A percentile compares a stretch with the other conserved stretches of the same genome.
Conservation (phyloP, 495 filamentous ascomycete species). For the Glarea lozoyensis region DNA sequence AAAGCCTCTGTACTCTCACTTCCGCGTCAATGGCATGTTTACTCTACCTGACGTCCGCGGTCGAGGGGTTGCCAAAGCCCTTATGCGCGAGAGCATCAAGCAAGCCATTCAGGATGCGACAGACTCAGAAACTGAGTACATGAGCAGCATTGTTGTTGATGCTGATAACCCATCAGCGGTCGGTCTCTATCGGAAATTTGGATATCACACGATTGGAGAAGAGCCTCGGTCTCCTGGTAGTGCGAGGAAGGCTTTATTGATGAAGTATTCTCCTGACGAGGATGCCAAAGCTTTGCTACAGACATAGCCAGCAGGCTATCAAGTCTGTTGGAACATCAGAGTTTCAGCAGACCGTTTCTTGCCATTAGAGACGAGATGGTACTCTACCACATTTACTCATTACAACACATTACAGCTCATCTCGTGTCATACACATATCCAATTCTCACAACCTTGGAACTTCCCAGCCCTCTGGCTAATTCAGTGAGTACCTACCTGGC, state of each 20-base stretch:
- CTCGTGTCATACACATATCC: too few relatives aligned
- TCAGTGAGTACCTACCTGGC: too few relatives aligned
- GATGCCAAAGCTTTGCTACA: too few relatives aligned
- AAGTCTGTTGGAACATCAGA: too few relatives aligned
- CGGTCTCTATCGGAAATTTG: constrained; percentile 35
- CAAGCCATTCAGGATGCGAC: constrained; percentile 22
- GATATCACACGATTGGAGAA: constrained; percentile 30
- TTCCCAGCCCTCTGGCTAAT: too few relatives aligned
- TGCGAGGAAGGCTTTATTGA: constrained; percentile 5
- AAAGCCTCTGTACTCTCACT: constrained; percentile 19
- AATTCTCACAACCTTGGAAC: too few relatives aligned
- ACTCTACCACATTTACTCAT: too few relatives aligned
- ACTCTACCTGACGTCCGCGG: constrained; percentile 32
- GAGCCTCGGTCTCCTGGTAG: constrained; percentile 8
- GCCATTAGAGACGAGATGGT: too few relatives aligned
- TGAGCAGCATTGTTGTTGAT: constrained; percentile 30
- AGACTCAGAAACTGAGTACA: constrained; percentile 13
- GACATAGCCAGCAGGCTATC: too few relatives aligned
- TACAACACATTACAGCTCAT: too few relatives aligned
- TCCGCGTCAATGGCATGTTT: constrained; percentile 34
- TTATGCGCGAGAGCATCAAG: constrained; percentile 29
- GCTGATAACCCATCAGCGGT: constrained; percentile 29
- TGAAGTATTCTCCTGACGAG: constrained; percentile 14
- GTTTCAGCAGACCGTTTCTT: too few relatives aligned
- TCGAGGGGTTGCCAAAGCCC: constrained; percentile 30